Conservation (phyloP, 331 rosid genomes). For the Malus hybrid region DNA sequence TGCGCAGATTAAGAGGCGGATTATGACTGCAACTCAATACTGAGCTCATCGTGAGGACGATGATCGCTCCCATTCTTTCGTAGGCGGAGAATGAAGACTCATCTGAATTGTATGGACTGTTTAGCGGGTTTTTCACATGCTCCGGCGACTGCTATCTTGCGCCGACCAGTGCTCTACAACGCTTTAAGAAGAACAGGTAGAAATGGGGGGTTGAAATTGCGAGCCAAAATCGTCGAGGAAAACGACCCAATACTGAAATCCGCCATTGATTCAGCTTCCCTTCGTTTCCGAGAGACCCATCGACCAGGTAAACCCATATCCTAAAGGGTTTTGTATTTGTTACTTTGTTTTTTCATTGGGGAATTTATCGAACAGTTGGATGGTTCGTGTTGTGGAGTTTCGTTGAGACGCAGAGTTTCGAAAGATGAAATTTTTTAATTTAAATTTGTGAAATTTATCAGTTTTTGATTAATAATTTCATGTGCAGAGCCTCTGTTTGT, state of each 20-base stretch:
- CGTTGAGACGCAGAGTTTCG: not conserved
- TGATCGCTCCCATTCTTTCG: not conserved
- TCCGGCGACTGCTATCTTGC: conserved; percentile 6
- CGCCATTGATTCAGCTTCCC: conserved; percentile 53
- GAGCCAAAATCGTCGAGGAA: conserved; percentile 39
- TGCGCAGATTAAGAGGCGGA: not conserved
- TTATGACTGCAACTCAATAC: not conserved
- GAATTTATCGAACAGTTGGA: conserved; percentile 32
- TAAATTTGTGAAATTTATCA: not conserved
- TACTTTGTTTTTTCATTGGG: not conserved
- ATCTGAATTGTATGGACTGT: conserved; percentile 18
- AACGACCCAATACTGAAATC: conserved; percentile 44
- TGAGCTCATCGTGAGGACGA: not conserved
- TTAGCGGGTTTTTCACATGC: conserved; percentile 22
- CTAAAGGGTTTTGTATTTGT: not conserved
- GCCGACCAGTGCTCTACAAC: conserved; percentile 2
- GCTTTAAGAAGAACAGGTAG: conserved; percentile 1
- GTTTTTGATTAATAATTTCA: conserved; percentile 2
- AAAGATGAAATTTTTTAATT: not conserved
- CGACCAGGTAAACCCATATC: conserved; percentile 38
- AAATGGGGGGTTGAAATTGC: conserved; percentile 23
- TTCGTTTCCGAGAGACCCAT: conserved; percentile 61
- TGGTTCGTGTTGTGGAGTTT: not conserved
- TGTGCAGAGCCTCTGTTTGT: conserved; percentile 72
- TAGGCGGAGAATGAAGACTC: not conserved